Percentiles rank a stretch among this genome's conserved stretches.
Evolutionary conservation across 768 basidiomycete species (phyloP).

Genomic region (Xanthoconium stramineum): DNA sequence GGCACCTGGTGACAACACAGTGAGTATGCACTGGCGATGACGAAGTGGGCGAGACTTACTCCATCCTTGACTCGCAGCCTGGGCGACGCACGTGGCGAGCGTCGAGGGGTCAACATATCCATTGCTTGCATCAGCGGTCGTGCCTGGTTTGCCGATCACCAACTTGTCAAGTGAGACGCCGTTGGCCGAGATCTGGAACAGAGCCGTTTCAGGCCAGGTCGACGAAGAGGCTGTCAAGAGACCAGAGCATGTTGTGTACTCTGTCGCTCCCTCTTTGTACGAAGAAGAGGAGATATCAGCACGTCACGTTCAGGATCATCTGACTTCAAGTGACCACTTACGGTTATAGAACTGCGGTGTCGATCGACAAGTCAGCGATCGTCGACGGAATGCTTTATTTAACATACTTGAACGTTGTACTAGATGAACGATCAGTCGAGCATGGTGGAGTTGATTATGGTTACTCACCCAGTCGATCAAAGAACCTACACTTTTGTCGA

Average conservation of each 20-base stretch:
- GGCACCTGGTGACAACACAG: conserved; percentile 21
- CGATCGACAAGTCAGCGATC: not conserved
- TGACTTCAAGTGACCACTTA: conserved; percentile 1
- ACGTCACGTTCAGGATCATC: not conserved
- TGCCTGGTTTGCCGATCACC: conserved; percentile 55
- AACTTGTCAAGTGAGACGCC: conserved; percentile 48
- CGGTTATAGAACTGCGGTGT: conserved; percentile 31
- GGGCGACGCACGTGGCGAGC: conserved; percentile 55
- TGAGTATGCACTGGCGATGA: not conserved
- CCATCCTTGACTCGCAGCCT: conserved; percentile 67
- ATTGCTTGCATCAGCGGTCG: conserved; percentile 38
- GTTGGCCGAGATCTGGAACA: conserved; percentile 50
- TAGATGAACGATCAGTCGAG: conserved; percentile 1
- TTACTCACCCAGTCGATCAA: conserved; percentile 43
- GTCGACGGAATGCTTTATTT: not conserved
- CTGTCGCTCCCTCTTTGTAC: conserved; percentile 51
- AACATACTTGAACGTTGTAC: conserved; percentile 40
- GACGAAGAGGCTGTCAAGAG: conserved; percentile 58
- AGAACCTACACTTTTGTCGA: conserved; percentile 37
- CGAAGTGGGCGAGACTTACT: conserved; percentile 38
- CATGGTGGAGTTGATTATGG: not conserved
- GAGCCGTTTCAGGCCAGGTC: conserved; percentile 58
- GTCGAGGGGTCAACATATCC: conserved; percentile 58
- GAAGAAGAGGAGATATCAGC: not conserved
- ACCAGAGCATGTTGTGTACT: conserved; percentile 61